Percentiles rank a stretch among this genome's conserved stretches.
These are phyloP conservation scores for Sporothrix luriei DNA, from an alignment of 2,329 filamentous ascomycete species.

Conservation along the genomic window DNA sequence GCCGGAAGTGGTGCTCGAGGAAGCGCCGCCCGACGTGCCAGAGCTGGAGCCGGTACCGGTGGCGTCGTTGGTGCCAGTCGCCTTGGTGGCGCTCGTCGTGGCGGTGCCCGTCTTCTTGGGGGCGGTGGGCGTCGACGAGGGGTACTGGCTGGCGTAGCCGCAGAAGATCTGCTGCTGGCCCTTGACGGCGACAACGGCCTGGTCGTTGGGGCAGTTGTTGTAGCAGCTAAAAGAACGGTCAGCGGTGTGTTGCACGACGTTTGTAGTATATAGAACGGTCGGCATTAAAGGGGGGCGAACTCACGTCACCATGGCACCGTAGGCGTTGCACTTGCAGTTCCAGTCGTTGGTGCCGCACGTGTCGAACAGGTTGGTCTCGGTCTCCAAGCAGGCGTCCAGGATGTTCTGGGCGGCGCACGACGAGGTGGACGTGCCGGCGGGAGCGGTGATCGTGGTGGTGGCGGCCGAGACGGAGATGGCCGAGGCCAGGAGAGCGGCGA, in stretches of 20 bases:
- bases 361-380: slow-evolving; percentile 46
- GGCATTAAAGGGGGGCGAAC: slow-evolving; percentile 35
- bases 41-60: slow-evolving; percentile 35
- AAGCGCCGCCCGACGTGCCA: background rate
- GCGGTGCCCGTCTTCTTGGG: slow-evolving; percentile 37
- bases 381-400: slow-evolving; percentile 36
- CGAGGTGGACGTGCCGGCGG: slow-evolving; percentile 25
- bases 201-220: slow-evolving; percentile 57
- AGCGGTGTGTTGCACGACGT: background rate
- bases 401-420: slow-evolving; percentile 36
- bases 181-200: slow-evolving; percentile 43
- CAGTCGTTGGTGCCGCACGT: slow-evolving; percentile 49
- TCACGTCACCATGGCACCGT: slow-evolving; percentile 52
- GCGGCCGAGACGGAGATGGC: slow-evolving; percentile 31
- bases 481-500: slow-evolving; percentile 27
- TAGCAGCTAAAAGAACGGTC: slow-evolving; percentile 48
- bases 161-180: slow-evolving; percentile 51
- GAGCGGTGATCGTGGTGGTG: slow-evolving; percentile 29
- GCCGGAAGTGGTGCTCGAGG: background rate
- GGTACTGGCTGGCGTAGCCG: slow-evolving; percentile 50
- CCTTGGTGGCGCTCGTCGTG: slow-evolving; percentile 36
- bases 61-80: slow-evolving; percentile 8
- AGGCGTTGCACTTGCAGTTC: slow-evolving; percentile 52
- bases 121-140: slow-evolving; percentile 40
- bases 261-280: no score